Conservation (phyloP, 768 basidiomycete genomes). For the Trametes coccinea region DNA sequence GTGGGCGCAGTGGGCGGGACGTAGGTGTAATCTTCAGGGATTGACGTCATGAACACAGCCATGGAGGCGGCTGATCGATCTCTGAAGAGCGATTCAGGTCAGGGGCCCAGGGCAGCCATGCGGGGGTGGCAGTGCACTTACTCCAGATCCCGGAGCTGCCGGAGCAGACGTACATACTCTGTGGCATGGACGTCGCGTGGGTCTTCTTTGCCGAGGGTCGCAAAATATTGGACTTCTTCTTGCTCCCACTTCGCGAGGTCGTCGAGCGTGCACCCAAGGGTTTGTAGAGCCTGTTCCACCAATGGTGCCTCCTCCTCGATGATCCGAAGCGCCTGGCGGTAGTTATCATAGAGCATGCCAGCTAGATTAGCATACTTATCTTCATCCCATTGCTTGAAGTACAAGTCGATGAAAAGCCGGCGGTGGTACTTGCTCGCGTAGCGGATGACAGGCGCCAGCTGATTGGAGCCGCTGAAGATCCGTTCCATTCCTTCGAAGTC, state of each 20-base stretch:
- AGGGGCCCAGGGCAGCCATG: neutral
- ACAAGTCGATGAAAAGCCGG: slow-evolving; percentile 10
- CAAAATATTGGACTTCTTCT: slow-evolving; percentile 33
- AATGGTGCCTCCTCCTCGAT: slow-evolving; percentile 20
- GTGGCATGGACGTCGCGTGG: too few relatives aligned
- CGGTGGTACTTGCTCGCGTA: slow-evolving; percentile 23
- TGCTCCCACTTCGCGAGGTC: slow-evolving; percentile 27
- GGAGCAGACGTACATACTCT: too few relatives aligned
- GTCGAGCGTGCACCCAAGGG: slow-evolving; percentile 14
- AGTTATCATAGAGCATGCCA: slow-evolving; percentile 30
- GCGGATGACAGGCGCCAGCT: slow-evolving; percentile 12
- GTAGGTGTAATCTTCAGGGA: neutral
- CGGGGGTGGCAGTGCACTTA: too few relatives aligned
- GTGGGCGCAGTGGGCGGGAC: neutral
- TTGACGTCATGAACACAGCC: neutral
- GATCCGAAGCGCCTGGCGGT: slow-evolving; percentile 32
- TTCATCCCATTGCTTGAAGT: slow-evolving; percentile 27
- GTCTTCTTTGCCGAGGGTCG: slow-evolving; percentile 27
- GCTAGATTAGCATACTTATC: slow-evolving; percentile 19
- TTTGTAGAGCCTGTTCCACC: slow-evolving; percentile 16
- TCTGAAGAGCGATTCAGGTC: neutral
- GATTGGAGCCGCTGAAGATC: slow-evolving; percentile 22
- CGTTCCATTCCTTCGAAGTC: slow-evolving; percentile 25
- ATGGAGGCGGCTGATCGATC: neutral
- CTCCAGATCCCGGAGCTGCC: too few relatives aligned